Conservation (phyloP, 805 yeast genomes). For the Metschnikowia kunwiensis region DNA sequence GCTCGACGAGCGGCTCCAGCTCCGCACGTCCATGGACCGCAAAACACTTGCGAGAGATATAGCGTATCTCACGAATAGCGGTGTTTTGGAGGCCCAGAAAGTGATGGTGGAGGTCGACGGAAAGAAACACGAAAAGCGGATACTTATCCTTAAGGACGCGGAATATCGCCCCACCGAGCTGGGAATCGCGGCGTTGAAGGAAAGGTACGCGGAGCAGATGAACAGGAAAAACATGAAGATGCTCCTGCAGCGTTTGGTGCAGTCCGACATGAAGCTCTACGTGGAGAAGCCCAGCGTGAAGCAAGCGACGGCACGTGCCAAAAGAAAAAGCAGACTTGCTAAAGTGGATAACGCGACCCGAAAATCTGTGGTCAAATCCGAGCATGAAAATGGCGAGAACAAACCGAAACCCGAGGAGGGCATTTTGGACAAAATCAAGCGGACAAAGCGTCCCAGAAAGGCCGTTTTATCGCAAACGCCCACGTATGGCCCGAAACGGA, state of each 20-base stretch:
- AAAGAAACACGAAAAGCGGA: slow-evolving; percentile 26
- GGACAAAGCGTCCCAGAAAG: slow-evolving; percentile 17
- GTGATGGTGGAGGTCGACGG: slow-evolving; percentile 27
- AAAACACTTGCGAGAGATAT: slow-evolving; percentile 42
- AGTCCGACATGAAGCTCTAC: slow-evolving; percentile 15
- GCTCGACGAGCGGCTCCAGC: slow-evolving; percentile 30
- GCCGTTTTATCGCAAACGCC: slow-evolving; percentile 4
- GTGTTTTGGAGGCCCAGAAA: slow-evolving; percentile 23
- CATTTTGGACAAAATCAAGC: slow-evolving; percentile 11
- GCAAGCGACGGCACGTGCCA: slow-evolving; percentile 1
- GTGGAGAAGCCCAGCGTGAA: slow-evolving; percentile 10
- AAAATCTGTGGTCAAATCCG: background rate
- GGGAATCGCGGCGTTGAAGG: slow-evolving; percentile 26
- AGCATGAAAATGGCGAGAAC: background rate
- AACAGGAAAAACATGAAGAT: slow-evolving; percentile 13
- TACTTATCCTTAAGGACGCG: slow-evolving; percentile 31
- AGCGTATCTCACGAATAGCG: slow-evolving; percentile 22
- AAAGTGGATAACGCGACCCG: slow-evolving; percentile 10
- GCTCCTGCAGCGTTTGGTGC: slow-evolving; percentile 10
- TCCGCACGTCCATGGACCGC: slow-evolving; percentile 31
- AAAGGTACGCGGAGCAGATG: slow-evolving; percentile 15
- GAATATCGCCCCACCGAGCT: slow-evolving; percentile 26
- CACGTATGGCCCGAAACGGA: slow-evolving; percentile 11
- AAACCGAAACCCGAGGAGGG: slow-evolving; percentile 6
- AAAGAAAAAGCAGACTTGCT: slow-evolving; percentile 14